A percentile compares a stretch with the other conserved stretches of the same genome.
These are phyloP conservation scores for Rosa persica DNA, from an alignment of 306 rosid species.

Conservation along the genomic window DNA sequence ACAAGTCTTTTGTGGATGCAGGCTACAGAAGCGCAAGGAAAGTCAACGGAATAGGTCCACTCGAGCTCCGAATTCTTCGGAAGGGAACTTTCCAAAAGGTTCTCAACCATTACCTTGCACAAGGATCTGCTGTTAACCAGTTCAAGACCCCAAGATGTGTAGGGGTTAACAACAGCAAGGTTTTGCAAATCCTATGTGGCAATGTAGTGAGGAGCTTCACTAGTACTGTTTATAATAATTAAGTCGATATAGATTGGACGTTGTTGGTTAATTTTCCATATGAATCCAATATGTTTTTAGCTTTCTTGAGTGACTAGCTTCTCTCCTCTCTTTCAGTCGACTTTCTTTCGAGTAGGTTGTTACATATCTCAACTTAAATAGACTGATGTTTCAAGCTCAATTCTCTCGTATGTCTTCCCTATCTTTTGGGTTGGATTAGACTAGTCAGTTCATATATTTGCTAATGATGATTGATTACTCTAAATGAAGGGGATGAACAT, in stretches of 20 bases:
- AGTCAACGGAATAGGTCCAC: constrained; percentile 57
- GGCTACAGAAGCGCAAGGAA: constrained; percentile 71
- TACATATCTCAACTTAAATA: too few species aligned
- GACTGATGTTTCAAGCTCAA: neutral
- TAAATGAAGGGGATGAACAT: neutral
- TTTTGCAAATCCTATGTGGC: constrained; percentile 59
- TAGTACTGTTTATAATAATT: constrained; percentile 61
- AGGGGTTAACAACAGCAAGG: constrained; percentile 43
- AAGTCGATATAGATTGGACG: constrained; percentile 12
- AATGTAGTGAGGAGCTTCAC: constrained; percentile 60
- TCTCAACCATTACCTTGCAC: constrained; percentile 58
- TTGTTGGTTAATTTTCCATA: neutral
- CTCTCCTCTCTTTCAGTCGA: neutral
- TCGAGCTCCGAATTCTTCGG: constrained; percentile 66
- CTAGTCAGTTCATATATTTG: neutral
- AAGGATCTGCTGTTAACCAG: constrained; percentile 69
- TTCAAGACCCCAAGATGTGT: constrained; percentile 88
- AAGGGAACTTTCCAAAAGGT: constrained; percentile 78
- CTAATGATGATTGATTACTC: neutral
- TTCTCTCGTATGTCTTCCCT: neutral
- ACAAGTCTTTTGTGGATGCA: constrained; percentile 63
- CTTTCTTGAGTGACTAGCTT: neutral
- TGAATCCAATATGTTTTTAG: neutral
- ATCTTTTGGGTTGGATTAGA: neutral
- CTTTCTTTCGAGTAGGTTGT: neutral